Evolutionary conservation across 2,329 filamentous ascomycete genomes (phyloP), one percentile per base, ranked within the genome.

Genomic region (Colletotrichum limetticola): DNA sequence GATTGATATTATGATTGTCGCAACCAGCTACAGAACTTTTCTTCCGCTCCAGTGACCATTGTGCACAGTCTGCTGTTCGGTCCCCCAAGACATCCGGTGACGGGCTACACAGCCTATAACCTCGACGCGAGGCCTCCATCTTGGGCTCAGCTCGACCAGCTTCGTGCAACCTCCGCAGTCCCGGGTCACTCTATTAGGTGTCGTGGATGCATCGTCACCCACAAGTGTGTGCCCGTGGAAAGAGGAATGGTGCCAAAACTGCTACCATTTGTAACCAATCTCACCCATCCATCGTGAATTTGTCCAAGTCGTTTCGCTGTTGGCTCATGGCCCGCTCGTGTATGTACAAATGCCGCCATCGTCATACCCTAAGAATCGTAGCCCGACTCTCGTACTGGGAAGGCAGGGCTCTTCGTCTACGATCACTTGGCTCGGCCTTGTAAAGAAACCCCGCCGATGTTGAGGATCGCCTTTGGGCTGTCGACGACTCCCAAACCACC

Each of bases 261-360:
- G 60, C 37, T 60, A 65, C 66, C n/a, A n/a, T 24, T 24, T 65
- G 66, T 66, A 66, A 53, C 60, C 70, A 66, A 66, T 52, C 56
- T 52, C 49, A 11, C 24, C 60, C 60, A 52, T 56, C 46, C 28
- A 12, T 6, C n/a, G n/a, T 5, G 58, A 55, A 26, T 42, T 19
- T 46, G 19, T 62, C 52, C 12, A 26, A 32, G 62, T 28, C 62
- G 24, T 30, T 30, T 30, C 12, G 19, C 24, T n/a, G 46, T 66
- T 52, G 26, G 32, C 42, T 37, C 65, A 58, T 24, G 58, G 28
- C 55, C 28, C 55, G 49, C 28, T 37, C 35, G 46, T 70, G 66
- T 70, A 72, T 72, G 66, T 72, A 70, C 66, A 72, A 35, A 61
- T 72, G 60, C 55, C 49, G 19, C 46, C 22, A 37, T 24, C 66